A percentile compares a stretch with the other conserved stretches of the same genome.
Evolutionary conservation across 768 basidiomycete genomes (phyloP).

Genomic region (Termitomyces sp.): DNA sequence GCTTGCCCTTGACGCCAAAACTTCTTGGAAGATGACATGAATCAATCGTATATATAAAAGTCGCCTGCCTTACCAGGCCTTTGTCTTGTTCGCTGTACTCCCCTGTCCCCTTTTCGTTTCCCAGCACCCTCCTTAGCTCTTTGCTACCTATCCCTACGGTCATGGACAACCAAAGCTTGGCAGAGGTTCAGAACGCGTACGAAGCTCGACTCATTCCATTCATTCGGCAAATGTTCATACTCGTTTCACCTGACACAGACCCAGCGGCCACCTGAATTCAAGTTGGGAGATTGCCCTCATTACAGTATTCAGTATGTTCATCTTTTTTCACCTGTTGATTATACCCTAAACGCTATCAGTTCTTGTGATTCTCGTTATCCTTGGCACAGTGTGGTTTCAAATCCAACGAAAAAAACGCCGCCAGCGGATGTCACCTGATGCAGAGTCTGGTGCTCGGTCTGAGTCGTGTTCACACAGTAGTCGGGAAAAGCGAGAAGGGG

Average conservation of each 20-base stretch:
- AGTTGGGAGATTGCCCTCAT: slow-evolving; percentile 33
- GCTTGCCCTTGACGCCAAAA: slow-evolving; percentile 12
- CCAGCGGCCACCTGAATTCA: slow-evolving; percentile 25
- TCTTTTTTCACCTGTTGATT: neutral
- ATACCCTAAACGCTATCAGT: slow-evolving; percentile 9
- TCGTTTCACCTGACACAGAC: slow-evolving; percentile 14
- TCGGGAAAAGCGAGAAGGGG: slow-evolving; percentile 3
- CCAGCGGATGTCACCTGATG: neutral
- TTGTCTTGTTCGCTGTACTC: neutral
- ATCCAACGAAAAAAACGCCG: slow-evolving; percentile 19
- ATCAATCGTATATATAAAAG: slow-evolving; percentile 12
- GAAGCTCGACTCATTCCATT: neutral
- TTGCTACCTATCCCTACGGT: neutral
- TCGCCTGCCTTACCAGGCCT: neutral
- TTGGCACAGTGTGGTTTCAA: slow-evolving; percentile 21
- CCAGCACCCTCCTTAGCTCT: neutral
- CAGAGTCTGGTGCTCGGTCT: neutral
- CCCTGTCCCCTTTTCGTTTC: neutral
- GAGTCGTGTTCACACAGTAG: neutral
- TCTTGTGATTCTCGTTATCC: slow-evolving; percentile 19
- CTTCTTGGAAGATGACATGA: slow-evolving; percentile 15
- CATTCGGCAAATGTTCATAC: neutral
- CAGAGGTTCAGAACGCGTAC: neutral
- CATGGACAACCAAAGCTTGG: neutral
- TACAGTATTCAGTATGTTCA: slow-evolving; percentile 25